Evolutionary conservation across 1,284 basidiomycete species (phyloP), one percentile per base, ranked within the genome.

Genomic region (Laetiporus sulphureus): DNA sequence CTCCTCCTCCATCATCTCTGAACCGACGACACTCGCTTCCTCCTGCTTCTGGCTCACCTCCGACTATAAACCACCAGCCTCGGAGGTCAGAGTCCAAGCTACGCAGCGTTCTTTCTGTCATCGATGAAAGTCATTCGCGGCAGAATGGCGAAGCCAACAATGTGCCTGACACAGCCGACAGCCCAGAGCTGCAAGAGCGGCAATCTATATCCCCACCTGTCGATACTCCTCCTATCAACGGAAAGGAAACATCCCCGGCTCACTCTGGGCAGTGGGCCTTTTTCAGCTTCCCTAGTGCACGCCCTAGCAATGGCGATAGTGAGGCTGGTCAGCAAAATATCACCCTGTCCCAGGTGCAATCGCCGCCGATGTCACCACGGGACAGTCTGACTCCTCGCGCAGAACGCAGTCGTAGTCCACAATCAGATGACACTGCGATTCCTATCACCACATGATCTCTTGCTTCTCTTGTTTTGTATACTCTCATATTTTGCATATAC

Each of bases 61-160:
- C 62, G 4, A 56, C 59, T 15, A 57, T 66, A 16, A 52, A 62
- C 29, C 61, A 68, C 34, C 60, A 57, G 36, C 44, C 67, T 24
- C 72, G 75, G 42, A 81, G 79, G 59, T 66, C 74, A 11, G 82
- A 83, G 52, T 79, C 79, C 11, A 85, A 82, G 57, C 67, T 85
- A 31, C 78, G 80, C 32, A 78, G 68, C 42, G 74, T 81, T 19
- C 65, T 87, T 18, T 61, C 79, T 31, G 71, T 75, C 13, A 77
- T 87, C 46, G 78, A 81, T 47, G 84, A 86, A 60, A 61, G 59
- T 32, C 67, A 60, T 32, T 50, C 62, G 40, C 62, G 58, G 23
- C 59, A 55, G 41, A 62, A 62, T 36, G 64, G 53, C 32, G 57
- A 59, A n/a, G 45, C 44, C 25, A 41, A 40, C 35, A 41, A 31